Percentiles rank a stretch among this genome's conserved stretches.
phyloP scores from a whole-genome alignment of 805 yeast genomes.

The Maudiozyma saulgeensis region DNA sequence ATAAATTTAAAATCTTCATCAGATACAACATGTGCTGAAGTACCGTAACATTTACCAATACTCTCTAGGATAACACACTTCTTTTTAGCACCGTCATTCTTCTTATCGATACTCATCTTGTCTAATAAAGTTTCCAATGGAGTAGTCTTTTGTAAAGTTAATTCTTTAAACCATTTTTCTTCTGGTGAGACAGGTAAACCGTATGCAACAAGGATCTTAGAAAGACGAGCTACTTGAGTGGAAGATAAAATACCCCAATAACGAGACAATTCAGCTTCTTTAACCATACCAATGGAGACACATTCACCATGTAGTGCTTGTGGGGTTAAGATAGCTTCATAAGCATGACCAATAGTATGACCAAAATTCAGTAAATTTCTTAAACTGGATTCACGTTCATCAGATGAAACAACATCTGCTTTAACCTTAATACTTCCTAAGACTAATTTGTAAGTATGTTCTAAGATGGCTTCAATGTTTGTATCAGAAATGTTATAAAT shows the following conservation, averaged over 20 bases:
- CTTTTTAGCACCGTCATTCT: slow-evolving; percentile 87
- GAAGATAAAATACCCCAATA: slow-evolving; percentile 83
- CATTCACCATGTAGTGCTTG: slow-evolving; percentile 97
- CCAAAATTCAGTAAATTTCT: slow-evolving; percentile 91
- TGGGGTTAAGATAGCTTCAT: slow-evolving; percentile 94
- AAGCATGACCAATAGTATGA: slow-evolving; percentile 96
- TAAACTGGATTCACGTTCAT: slow-evolving; percentile 91
- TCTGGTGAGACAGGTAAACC: slow-evolving; percentile 73
- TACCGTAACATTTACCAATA: slow-evolving; percentile 85
- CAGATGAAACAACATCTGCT: slow-evolving; percentile 86
- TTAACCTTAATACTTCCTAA: slow-evolving; percentile 80
- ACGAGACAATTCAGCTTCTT: slow-evolving; percentile 92
- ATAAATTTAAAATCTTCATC: slow-evolving; percentile 76
- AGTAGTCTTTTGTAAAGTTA: slow-evolving; percentile 60
- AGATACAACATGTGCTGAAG: slow-evolving; percentile 72
- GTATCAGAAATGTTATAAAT: slow-evolving; percentile 36
- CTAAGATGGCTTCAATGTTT: slow-evolving; percentile 58
- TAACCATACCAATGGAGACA: slow-evolving; percentile 93
- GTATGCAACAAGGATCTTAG: slow-evolving; percentile 75
- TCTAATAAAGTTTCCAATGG: slow-evolving; percentile 67
- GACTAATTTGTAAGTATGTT: slow-evolving; percentile 70
- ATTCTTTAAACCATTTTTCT: slow-evolving; percentile 60
- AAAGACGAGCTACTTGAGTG: slow-evolving; percentile 83
- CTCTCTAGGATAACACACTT: slow-evolving; percentile 73
- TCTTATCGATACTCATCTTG: slow-evolving; percentile 93